These are phyloP conservation scores for Reutealis trisperma DNA, from an alignment of 345 rosid genomes.

Conservation along the genomic window DNA sequence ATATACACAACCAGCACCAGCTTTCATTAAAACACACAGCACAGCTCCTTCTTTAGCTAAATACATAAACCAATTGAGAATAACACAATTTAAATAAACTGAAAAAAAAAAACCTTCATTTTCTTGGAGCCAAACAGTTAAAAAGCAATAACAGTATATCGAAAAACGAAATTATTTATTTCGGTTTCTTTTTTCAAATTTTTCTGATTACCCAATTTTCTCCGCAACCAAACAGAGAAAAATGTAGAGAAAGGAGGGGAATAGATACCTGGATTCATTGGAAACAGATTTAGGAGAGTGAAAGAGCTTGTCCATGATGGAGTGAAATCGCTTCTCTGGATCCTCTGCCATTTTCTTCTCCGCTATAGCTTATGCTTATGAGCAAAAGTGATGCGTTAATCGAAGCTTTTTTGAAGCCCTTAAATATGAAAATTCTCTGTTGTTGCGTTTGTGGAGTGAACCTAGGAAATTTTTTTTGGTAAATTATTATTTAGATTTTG, in stretches of 20 bases:
- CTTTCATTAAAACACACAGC: not conserved
- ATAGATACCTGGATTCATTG: conserved; percentile 48
- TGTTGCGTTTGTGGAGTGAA: no score
- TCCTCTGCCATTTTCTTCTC: conserved; percentile 53
- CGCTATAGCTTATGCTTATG: not conserved
- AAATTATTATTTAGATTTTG: no score
- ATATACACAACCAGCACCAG: not conserved
- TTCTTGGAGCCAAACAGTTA: not conserved
- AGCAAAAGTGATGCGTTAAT: not conserved
- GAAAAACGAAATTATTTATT: no score
- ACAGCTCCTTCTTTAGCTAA: not conserved
- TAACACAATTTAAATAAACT: not conserved
- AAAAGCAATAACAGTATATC: not conserved
- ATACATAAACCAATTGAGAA: not conserved
- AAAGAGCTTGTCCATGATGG: conserved; percentile 87
- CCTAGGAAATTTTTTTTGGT: no score
- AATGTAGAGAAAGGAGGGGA: not conserved
- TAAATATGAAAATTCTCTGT: not conserved
- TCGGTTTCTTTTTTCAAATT: no score
- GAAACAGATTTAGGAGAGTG: conserved; percentile 46
- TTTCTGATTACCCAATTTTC: not conserved
- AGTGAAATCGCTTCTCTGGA: conserved; percentile 78
- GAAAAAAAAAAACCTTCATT: not conserved
- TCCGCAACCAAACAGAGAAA: not conserved
- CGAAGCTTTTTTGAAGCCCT: not conserved